Conservation (phyloP, 2,329 filamentous ascomycete species). For the Claviceps maximensis region DNA sequence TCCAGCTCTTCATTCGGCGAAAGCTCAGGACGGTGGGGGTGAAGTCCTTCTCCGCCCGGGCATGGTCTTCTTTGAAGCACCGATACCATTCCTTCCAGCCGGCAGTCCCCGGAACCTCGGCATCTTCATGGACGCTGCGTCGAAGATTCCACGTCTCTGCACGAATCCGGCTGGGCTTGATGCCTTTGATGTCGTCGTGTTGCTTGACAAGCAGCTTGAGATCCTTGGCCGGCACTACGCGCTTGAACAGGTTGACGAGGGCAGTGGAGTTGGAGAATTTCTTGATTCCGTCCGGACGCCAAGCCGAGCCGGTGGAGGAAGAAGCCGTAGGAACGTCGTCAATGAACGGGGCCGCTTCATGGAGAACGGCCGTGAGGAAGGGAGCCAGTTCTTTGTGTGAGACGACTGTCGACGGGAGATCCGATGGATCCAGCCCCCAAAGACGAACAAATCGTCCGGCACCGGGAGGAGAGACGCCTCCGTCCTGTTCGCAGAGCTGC, state of each 20-base stretch:
- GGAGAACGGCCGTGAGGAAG: constrained; percentile 39
- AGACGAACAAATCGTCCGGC: constrained; percentile 39
- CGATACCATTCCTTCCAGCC: constrained; percentile 49
- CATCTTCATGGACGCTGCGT: constrained; percentile 46
- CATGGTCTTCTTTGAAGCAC: constrained; percentile 39
- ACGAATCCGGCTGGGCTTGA: constrained; percentile 10
- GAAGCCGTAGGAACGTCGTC: constrained; percentile 29
- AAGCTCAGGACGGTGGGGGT: constrained; percentile 25
- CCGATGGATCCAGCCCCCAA: constrained; percentile 34
- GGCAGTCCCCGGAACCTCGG: constrained; percentile 37
- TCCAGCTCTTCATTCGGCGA: constrained; percentile 29
- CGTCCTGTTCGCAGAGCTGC: constrained; percentile 8
- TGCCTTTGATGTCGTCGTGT: constrained; percentile 13
- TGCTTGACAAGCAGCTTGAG: constrained; percentile 25
- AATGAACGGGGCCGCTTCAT: constrained; percentile 48
- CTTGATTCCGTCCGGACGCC: constrained; percentile 39
- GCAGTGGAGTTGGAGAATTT: constrained; percentile 34
- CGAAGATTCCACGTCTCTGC: constrained; percentile 52
- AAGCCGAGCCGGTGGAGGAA: constrained; percentile 16
- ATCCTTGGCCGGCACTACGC: constrained; percentile 31
- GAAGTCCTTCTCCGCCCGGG: constrained; percentile 26
- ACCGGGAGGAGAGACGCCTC: constrained; percentile 7
- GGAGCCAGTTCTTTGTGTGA: constrained; percentile 29
- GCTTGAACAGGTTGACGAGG: constrained; percentile 39
- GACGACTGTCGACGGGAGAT: constrained; percentile 31